Evolutionary conservation across 495 filamentous ascomycete species (phyloP).

Genomic region (Rhypophila decipiens): DNA sequence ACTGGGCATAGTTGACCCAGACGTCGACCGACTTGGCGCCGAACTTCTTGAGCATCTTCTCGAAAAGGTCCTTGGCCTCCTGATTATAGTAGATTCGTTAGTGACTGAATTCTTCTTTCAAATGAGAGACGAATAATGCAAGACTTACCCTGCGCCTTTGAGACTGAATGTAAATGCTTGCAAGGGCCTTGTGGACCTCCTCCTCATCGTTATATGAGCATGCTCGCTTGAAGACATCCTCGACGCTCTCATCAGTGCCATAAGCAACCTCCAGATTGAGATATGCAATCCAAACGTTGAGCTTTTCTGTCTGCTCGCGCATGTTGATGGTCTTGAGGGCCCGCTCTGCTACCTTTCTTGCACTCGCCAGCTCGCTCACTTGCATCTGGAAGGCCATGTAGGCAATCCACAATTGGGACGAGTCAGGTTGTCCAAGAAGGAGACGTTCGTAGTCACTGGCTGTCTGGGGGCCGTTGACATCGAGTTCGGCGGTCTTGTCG

Average conservation of each 20-base stretch:
- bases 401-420: conserved; percentile 80
- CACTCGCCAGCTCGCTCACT: conserved; percentile 76
- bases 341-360: conserved; percentile 80
- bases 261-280: conserved; percentile 92
- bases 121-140: background rate
- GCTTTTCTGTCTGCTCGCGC: conserved; percentile 78
- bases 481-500: conserved; percentile 83
- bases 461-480: conserved; percentile 84
- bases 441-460: conserved; percentile 88
- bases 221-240: conserved; percentile 84
- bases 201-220: conserved; percentile 90
- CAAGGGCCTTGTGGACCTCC: conserved; percentile 81
- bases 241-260: conserved; percentile 75
- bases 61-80: conserved; percentile 89
- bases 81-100: conserved; percentile 31
- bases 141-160: conserved; percentile 61
- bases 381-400: conserved; percentile 98
- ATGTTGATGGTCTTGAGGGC: conserved; percentile 85
- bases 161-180: conserved; percentile 90
- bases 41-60: conserved; percentile 78
- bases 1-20: conserved; percentile 92
- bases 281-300: conserved; percentile 90
- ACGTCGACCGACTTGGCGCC: conserved; percentile 67
- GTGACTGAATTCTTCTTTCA: background rate
- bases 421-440: conserved; percentile 83